These are phyloP conservation scores for Triticum dicoccoides DNA, from an alignment of 176 grass and related monocot genomes.

Conservation along the genomic window DNA sequence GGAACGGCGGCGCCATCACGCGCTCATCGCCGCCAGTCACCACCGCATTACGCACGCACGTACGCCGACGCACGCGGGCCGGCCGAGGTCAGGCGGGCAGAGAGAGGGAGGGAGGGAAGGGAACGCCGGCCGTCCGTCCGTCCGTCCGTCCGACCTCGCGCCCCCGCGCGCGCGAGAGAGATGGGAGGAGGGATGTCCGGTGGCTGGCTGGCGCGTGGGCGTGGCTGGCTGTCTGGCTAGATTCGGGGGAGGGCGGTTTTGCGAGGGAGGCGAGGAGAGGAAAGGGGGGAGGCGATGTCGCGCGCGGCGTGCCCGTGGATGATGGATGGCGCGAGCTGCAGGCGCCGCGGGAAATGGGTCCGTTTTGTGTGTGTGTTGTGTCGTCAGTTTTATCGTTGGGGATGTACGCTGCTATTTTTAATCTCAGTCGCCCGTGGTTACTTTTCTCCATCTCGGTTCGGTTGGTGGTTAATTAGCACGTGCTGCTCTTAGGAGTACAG, in stretches of 20 bases:
- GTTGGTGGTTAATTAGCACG: background rate
- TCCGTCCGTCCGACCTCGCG: background rate
- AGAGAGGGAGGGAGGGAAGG: too few species aligned
- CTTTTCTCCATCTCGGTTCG: background rate
- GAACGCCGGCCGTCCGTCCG: background rate
- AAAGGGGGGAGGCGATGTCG: background rate
- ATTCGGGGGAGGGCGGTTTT: conserved; percentile 36
- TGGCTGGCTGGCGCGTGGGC: background rate
- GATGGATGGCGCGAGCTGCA: background rate
- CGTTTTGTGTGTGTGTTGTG: background rate
- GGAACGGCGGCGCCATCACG: conserved; percentile 53
- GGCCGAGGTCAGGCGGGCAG: too few species aligned
- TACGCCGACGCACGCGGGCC: background rate
- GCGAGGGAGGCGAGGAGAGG: conserved; percentile 25
- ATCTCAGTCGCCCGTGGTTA: background rate
- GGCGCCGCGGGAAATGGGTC: conserved; percentile 17
- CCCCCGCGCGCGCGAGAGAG: background rate
- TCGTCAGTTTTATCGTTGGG: conserved; percentile 10
- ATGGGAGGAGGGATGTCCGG: background rate
- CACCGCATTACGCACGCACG: too few species aligned
- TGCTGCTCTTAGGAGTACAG: too few species aligned
- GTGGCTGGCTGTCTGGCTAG: conserved; percentile 17
- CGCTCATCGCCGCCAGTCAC: conserved; percentile 18
- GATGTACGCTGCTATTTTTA: background rate
- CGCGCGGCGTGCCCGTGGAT: background rate